These are phyloP conservation scores for Pseudofabraea citricarpa DNA, from an alignment of 2,329 filamentous ascomycete species.

Conservation along the genomic window DNA sequence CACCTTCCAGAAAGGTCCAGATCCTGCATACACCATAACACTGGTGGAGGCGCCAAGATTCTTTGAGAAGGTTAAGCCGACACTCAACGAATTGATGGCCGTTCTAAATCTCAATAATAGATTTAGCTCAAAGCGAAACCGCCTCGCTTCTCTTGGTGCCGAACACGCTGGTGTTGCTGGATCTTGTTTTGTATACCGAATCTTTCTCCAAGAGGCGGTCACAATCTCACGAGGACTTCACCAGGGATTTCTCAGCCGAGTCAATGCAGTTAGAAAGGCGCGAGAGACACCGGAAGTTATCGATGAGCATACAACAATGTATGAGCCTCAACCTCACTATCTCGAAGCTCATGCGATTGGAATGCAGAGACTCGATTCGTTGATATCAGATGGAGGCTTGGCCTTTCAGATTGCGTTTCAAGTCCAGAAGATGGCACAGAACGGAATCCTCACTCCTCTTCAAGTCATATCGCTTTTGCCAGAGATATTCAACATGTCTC, in stretches of 20 bases:
- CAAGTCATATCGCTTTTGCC: conserved; percentile 44
- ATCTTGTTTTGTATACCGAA: conserved; percentile 43
- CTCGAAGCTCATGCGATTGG: not conserved
- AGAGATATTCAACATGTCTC: conserved; percentile 24
- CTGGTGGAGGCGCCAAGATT: conserved; percentile 47
- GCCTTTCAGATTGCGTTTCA: conserved; percentile 57
- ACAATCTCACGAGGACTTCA: not conserved
- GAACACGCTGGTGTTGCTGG: not conserved
- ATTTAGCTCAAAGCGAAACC: not conserved
- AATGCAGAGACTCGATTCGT: not conserved
- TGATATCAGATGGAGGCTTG: conserved; percentile 23
- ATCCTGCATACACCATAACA: conserved; percentile 41
- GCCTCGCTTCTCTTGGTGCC: not conserved
- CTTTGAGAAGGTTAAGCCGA: conserved; percentile 28
- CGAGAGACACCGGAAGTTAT: conserved; percentile 28
- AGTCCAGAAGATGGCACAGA: conserved; percentile 57
- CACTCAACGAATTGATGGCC: conserved; percentile 8
- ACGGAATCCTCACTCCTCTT: conserved; percentile 55
- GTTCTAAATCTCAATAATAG: not conserved
- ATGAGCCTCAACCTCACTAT: not conserved
- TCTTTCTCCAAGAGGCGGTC: conserved; percentile 19
- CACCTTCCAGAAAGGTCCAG: conserved; percentile 36
- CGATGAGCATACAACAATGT: conserved; percentile 13
- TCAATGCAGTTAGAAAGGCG: conserved; percentile 23
- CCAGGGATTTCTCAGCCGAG: conserved; percentile 21